A percentile compares a stretch with the other conserved stretches of the same genome.
phyloP scores from a whole-genome alignment of 1,284 basidiomycete genomes.

The Thecaphora thlaspeos region DNA sequence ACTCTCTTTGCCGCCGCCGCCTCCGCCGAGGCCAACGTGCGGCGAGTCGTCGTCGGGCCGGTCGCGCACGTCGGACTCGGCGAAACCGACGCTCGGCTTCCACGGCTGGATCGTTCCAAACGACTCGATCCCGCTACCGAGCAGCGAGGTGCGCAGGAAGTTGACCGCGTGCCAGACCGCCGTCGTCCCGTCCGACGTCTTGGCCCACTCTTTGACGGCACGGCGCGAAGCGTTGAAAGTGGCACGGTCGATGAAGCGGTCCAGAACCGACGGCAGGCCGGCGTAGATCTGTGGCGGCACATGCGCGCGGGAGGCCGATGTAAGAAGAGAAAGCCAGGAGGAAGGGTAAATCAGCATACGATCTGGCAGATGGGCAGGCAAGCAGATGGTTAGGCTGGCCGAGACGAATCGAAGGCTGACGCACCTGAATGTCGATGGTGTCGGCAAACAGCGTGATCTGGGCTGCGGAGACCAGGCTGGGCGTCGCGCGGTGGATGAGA shows the following conservation, averaged over 20 bases:
- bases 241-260: slow-evolving; percentile 40
- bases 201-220: slow-evolving; percentile 39
- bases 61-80: too few species aligned
- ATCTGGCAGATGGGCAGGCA: too few species aligned
- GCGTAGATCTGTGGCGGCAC: slow-evolving; percentile 30
- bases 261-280: slow-evolving; percentile 39
- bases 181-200: slow-evolving; percentile 26
- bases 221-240: slow-evolving; percentile 36
- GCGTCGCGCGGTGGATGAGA: slow-evolving; percentile 31
- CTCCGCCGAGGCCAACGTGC: too few species aligned
- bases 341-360: too few species aligned
- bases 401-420: too few species aligned
- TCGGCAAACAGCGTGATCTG: slow-evolving; percentile 42
- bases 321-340: too few species aligned
- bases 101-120: slow-evolving; percentile 26
- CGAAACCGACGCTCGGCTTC: neutral
- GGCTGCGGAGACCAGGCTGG: slow-evolving; percentile 34
- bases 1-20: neutral
- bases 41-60: neutral
- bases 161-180: slow-evolving; percentile 41
- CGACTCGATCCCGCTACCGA: slow-evolving; percentile 22
- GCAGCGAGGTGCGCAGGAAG: slow-evolving; percentile 29
- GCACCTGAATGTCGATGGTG: slow-evolving; percentile 38
- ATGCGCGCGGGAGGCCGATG: too few species aligned
- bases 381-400: too few species aligned